Evolutionary conservation across 768 basidiomycete species (phyloP).

Genomic region (Suillus alpinus): DNA sequence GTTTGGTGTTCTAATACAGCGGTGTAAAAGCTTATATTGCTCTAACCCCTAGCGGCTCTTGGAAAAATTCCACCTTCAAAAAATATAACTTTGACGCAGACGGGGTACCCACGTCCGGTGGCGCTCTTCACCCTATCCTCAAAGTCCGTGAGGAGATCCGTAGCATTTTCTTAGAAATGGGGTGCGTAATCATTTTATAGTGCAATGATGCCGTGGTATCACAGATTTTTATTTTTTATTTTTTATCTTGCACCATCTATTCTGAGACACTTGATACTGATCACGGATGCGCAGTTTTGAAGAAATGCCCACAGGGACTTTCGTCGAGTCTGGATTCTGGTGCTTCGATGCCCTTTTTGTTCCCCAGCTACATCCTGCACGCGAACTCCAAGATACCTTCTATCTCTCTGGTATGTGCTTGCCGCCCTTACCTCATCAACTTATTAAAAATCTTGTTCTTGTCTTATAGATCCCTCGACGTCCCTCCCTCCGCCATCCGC

Average conservation of each 20-base stretch:
- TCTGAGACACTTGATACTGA: slow-evolving; percentile 1
- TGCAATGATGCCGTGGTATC: background rate
- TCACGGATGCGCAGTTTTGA: slow-evolving; percentile 63
- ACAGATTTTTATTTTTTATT: background rate
- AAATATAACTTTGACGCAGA: slow-evolving; percentile 99
- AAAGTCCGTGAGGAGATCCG: slow-evolving; percentile 98
- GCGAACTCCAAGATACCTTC: slow-evolving; percentile 98
- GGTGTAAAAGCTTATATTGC: background rate
- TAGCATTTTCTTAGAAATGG: slow-evolving; percentile 99
- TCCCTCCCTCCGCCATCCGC: slow-evolving; percentile 73
- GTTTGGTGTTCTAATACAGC: slow-evolving; percentile 24
- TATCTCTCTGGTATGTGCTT: slow-evolving; percentile 77
- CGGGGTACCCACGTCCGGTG: slow-evolving; percentile 84
- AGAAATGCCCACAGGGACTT: slow-evolving; percentile 96
- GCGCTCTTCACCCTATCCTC: slow-evolving; percentile 91
- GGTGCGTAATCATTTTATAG: slow-evolving; percentile 48
- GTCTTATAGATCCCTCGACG: slow-evolving; percentile 66
- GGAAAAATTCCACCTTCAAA: slow-evolving; percentile 93
- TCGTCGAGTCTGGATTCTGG: slow-evolving; percentile 99
- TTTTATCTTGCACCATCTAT: background rate
- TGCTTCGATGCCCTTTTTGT: slow-evolving; percentile 98
- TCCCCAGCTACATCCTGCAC: slow-evolving; percentile 97
- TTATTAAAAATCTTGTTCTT: slow-evolving; percentile 4
- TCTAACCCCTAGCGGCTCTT: slow-evolving; percentile 64
- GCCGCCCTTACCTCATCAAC: background rate